Base-by-base conservation (phyloP, 306 rosid genomes). In the Astragalus membranaceus region DNA sequence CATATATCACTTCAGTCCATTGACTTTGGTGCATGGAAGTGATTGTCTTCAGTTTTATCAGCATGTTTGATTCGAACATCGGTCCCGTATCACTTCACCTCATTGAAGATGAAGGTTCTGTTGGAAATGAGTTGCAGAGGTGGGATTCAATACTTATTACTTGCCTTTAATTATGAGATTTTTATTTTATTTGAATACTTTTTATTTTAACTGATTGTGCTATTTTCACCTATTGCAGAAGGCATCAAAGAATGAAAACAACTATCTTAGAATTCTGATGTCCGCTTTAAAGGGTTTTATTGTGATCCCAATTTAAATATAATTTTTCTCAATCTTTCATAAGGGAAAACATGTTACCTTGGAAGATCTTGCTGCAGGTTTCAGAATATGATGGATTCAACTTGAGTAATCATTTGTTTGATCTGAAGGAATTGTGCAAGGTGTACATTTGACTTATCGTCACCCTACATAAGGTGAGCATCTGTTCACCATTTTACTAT, bases 21-120 rank as follows among this genome's bases (percentile, higher is more conserved):
- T 76, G 84, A 92, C 67, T 90, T 92, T 60, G 87, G 98, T 56
- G 90, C 88, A 32, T 90, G 96, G 92, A 86, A 85, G 60, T 87
- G 85, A 86, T 50, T 58, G 52, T 41, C 62, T 57, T 73, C 56
- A 53, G 65, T 71, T 63, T 53, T 36, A 46, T 64, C 43, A 43
- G 64, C 54, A 41, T 56, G 26, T 50, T 49, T 73, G 62, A 63
- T 65, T 49, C 73, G 50, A 59, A 49, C 74, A 33, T 69, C 54
- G 66, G 67, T 55, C 48, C 5, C 13, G 44, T 48, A 47, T 67
- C 48, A n/a, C 49, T 61, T 17, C 60, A 67, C 29, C 37, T 64
- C 39, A 59, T 88, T 26, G 87, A 90, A 64, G 80, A 83, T 52
- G 89, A 88, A 81, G 90, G 92, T 70, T 78, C 80, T 41, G 65